Evolutionary conservation across 306 rosid species (phyloP), one percentile per base, ranked within the genome.

Genomic region (Medicago arabica): DNA sequence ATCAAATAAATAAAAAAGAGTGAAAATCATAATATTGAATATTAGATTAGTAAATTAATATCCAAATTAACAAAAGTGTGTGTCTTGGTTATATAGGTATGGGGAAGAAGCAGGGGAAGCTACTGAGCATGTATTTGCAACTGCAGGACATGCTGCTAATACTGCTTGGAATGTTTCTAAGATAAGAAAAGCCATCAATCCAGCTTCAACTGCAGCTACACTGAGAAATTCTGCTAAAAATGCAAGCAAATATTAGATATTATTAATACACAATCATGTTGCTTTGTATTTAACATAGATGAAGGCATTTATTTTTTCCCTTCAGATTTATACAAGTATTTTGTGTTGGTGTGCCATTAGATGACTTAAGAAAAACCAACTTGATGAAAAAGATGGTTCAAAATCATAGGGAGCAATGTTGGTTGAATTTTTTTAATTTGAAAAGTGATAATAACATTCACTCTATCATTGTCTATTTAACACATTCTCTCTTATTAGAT

Each of bases 61-160:
- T 64, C 38, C 0, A 47, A 17, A 13, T 54, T 71, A 10, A 59
- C 7, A 13, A 2, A 21, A 31, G 6, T 14, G 6, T 14, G 67
- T 28, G 31, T 28, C 8, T 31, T 61, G 19, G 1, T 61, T 14
- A 15, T 14, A 61, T 31, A 61, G 96, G 89, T 94, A 54, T 70
- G 98, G 98, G 18, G 97, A 94, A 64, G 81, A 79, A 65, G 98
- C 98, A 40, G 98, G 98, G 66, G 93, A 88, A 78, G 89, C 96
- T 6, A 90, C 97, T 0, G 95, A 72, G 80, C 81, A 92, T 72
- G 96, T 67, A 70, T 82, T 94, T 75, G 97, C 97, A 13, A 87
- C 88, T 0, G 97, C 91, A 25, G 98, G 98, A 54, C 91, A 91
- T 76, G 87, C 87, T 53, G 86, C 86, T 3, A 77, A 81, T 75